Base-by-base conservation (phyloP, 805 yeast species). In the Saccharomycopsis sp. region DNA sequence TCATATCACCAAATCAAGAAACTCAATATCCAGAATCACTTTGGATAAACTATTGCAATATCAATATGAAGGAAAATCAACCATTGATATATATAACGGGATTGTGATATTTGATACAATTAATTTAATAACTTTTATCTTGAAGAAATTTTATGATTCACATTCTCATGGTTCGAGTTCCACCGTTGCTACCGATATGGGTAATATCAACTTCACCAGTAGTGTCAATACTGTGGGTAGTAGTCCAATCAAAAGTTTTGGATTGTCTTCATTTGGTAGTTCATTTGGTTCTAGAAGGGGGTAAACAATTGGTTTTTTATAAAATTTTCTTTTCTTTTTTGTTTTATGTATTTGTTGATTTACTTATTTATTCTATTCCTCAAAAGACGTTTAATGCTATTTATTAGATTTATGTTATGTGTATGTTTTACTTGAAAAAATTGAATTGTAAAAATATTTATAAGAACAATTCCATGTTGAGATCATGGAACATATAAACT, bases 51-150 rank as follows among this genome's bases (percentile, higher is more conserved):
- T 89, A 35, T 64, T 89, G 47, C 74, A 72, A 34, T 66, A 71
- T 38, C 96, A 88, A 58, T 84, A 81, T 47, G 87, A 83, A 49
- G 74, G 74, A 48, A 67, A 69, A 37, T 59, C 64, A 31, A 60
- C 59, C 13, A 62, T 84, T 51, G 61, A 66, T 3, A 49, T 82
- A 47, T 81, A 86, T 54, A 78, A 77, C 42, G 81, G 78, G 0
- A 71, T 71, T 69, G 87, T 76, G 5, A 64, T 65, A 18, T 74
- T 88, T 49, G 77, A 80, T 55, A 77, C 94, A 3, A 72, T 79
- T 44, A 66, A 75, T 39, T 61, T 86, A 50, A 67, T 82, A 17
- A 72, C 74, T 13, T 74, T 88, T 46, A 72, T 88, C 18, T 79
- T 86, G 58, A 69, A 69, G 49, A 80, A 81, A 58, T 87, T 87